phyloP scores from a whole-genome alignment of 768 basidiomycete genomes.

The Trichaptum fuscoviolaceum region DNA sequence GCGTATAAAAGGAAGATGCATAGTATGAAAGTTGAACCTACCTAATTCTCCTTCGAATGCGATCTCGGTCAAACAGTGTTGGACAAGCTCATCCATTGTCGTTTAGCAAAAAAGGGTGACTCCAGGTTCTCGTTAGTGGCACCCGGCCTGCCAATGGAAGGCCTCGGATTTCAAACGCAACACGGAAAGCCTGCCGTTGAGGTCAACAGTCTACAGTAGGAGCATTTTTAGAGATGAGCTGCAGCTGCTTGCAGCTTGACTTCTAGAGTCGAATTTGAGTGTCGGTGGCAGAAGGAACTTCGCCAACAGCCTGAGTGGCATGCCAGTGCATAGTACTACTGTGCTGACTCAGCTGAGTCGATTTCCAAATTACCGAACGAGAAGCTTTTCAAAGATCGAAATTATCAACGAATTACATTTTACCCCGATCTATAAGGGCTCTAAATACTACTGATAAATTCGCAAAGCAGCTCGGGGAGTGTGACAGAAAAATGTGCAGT shows the following conservation, averaged over 20 bases:
- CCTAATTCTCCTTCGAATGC: conserved; percentile 89
- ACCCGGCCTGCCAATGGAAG: no score
- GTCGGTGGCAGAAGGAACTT: background rate
- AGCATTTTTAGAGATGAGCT: no score
- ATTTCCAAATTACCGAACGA: no score
- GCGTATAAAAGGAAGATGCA: background rate
- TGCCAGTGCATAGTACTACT: no score
- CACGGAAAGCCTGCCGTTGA: no score
- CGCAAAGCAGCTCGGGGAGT: background rate
- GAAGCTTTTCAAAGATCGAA: background rate
- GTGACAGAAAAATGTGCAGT: background rate
- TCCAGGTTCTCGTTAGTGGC: background rate
- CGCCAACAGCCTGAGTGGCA: background rate
- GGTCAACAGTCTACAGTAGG: no score
- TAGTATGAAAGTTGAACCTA: conserved; percentile 37
- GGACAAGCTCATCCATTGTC: conserved; percentile 78
- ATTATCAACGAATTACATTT: background rate
- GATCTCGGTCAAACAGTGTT: conserved; percentile 79
- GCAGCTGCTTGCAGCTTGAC: no score
- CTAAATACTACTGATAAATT: background rate
- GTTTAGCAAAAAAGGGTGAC: background rate
- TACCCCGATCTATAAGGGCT: background rate
- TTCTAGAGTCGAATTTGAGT: background rate
- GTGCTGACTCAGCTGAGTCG: background rate
- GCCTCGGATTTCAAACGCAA: no score